Conservation (phyloP, 306 rosid species). For the Biancaea sappan region DNA sequence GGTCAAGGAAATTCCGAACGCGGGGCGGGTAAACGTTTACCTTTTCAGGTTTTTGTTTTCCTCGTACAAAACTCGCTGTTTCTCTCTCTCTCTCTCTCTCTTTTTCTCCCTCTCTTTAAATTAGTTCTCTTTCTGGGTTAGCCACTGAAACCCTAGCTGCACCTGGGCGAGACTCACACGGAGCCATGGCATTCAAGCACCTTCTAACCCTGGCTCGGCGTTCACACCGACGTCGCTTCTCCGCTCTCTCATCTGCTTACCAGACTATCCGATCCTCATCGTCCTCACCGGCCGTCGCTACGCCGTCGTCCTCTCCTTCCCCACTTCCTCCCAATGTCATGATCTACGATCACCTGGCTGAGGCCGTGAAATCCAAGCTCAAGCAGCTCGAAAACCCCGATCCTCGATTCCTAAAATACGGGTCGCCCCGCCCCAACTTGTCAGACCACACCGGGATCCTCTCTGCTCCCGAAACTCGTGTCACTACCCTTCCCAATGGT, state of each 20-base stretch:
- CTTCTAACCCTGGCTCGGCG: conserved; percentile 75
- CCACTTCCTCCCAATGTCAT: conserved; percentile 79
- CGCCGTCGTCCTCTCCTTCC: conserved; percentile 45
- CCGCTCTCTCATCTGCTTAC: conserved; percentile 23
- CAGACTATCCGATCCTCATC: conserved; percentile 53
- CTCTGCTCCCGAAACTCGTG: conserved; percentile 81
- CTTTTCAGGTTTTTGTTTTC: too few species aligned
- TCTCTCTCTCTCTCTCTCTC: too few species aligned
- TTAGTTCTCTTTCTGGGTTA: not conserved
- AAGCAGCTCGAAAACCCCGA: conserved; percentile 77
- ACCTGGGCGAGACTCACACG: conserved; percentile 12
- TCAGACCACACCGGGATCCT: conserved; percentile 77
- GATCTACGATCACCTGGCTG: conserved; percentile 92
- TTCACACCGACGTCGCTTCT: conserved; percentile 30
- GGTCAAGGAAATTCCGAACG: not conserved
- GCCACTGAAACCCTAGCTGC: conserved; percentile 54
- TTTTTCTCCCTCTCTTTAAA: not conserved
- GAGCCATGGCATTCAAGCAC: conserved; percentile 73
- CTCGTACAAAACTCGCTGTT: not conserved
- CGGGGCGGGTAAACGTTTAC: not conserved
- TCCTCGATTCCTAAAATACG: conserved; percentile 85
- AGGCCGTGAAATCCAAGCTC: conserved; percentile 71
- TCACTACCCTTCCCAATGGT: conserved; percentile 82
- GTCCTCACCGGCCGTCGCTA: conserved; percentile 49
- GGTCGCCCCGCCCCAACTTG: conserved; percentile 72